phyloP scores from a whole-genome alignment of 2,329 filamentous ascomycete genomes.

The Penicillium sp. region DNA sequence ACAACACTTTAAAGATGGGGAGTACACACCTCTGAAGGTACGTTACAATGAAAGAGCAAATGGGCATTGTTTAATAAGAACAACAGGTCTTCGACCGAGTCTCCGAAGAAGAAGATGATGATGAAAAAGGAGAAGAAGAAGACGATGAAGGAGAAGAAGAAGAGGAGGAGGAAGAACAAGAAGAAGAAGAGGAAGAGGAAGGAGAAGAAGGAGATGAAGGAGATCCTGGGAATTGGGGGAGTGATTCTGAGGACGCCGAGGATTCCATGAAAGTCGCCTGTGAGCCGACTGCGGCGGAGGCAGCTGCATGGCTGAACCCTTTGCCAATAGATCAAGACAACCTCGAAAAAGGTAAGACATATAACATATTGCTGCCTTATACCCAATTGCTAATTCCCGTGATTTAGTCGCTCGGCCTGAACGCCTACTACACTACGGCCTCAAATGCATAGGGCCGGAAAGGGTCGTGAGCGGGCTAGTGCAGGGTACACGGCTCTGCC shows the following conservation, averaged over 20 bases:
- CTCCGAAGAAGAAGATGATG: too few species aligned
- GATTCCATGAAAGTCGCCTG: neutral
- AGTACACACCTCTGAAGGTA: neutral
- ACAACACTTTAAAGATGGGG: neutral
- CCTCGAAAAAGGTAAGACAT: slow-evolving; percentile 1
- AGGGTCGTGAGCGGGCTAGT: neutral
- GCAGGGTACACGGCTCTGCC: neutral
- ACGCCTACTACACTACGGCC: neutral
- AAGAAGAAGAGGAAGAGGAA: too few species aligned
- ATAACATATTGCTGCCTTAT: neutral
- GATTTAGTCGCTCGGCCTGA: neutral
- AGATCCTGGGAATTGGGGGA: neutral
- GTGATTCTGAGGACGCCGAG: neutral
- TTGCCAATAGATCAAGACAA: neutral
- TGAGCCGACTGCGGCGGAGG: neutral
- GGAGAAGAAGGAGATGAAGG: too few species aligned
- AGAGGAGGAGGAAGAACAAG: too few species aligned
- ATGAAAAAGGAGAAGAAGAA: too few species aligned
- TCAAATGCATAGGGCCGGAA: neutral
- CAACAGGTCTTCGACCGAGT: slow-evolving; percentile 1
- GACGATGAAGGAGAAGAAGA: too few species aligned
- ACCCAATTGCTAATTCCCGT: neutral
- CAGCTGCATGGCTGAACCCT: neutral
- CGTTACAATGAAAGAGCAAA: neutral
- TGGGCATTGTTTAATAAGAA: neutral